Percentiles rank a stretch among this genome's conserved stretches.
Evolutionary conservation across 2,329 filamentous ascomycete species (phyloP).

Genomic region (Ceratocystis lukuohia): DNA sequence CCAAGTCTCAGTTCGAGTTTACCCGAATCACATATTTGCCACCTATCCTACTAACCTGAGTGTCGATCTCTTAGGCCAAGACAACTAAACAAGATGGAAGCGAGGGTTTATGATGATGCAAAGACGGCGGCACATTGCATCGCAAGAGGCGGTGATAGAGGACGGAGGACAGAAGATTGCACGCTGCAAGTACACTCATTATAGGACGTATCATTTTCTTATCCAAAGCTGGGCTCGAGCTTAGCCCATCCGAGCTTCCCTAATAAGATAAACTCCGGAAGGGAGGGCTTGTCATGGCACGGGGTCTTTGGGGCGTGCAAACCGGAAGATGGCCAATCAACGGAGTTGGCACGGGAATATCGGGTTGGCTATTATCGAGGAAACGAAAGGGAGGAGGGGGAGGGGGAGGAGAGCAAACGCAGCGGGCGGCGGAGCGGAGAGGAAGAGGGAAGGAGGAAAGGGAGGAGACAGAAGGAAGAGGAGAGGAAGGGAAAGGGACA

Average conservation of each 20-base stretch:
- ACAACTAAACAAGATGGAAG: no score
- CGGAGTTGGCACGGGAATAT: not conserved
- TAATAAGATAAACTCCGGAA: not conserved
- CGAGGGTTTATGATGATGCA: no score
- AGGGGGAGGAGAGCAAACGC: not conserved
- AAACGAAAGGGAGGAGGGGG: not conserved
- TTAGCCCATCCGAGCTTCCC: not conserved
- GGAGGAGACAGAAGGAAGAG: not conserved
- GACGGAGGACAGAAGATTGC: not conserved
- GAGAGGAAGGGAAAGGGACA: not conserved
- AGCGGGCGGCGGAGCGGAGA: not conserved
- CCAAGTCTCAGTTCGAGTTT: no score
- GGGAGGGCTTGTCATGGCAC: not conserved
- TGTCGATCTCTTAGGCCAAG: no score
- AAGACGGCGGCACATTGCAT: no score
- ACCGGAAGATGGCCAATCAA: not conserved
- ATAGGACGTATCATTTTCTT: not conserved
- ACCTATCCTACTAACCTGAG: no score
- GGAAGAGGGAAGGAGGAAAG: not conserved
- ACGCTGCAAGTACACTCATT: not conserved
- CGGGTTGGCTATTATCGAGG: not conserved
- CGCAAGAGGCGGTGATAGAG: no score
- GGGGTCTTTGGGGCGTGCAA: not conserved
- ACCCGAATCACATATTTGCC: no score
- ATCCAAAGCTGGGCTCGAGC: not conserved